These are phyloP conservation scores for Rutstroemia sp. DNA, from an alignment of 2,329 filamentous ascomycete genomes.

Conservation along the genomic window DNA sequence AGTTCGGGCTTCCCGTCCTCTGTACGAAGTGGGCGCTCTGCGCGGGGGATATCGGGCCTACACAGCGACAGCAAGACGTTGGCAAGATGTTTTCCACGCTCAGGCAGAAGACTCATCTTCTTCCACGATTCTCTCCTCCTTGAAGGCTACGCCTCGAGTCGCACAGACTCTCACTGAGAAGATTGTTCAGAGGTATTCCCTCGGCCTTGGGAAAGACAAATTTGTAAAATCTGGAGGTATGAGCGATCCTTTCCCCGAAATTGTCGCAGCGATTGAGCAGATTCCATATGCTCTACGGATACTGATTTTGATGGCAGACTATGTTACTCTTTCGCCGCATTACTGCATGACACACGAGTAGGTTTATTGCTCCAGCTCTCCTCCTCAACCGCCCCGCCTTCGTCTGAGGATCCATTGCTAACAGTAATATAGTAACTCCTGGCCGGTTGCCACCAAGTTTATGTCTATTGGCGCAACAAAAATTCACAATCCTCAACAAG, in stretches of 20 bases:
- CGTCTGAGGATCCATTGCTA: conserved; percentile 37
- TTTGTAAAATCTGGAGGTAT: conserved; percentile 56
- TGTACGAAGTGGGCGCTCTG: conserved; percentile 19
- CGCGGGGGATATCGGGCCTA: conserved; percentile 20
- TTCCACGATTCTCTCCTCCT: conserved; percentile 47
- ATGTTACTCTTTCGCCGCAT: conserved; percentile 66
- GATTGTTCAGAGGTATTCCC: conserved; percentile 76
- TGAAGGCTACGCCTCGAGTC: conserved; percentile 31
- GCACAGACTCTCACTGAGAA: conserved; percentile 86
- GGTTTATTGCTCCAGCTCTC: neutral
- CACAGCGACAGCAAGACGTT: conserved; percentile 26
- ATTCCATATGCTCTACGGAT: neutral
- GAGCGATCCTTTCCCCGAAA: neutral
- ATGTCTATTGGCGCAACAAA: conserved; percentile 73
- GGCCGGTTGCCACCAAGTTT: conserved; percentile 69
- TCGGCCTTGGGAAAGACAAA: conserved; percentile 71
- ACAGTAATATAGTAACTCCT: conserved; percentile 57
- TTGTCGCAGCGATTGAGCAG: neutral
- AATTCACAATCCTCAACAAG: conserved; percentile 62
- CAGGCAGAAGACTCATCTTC: conserved; percentile 48
- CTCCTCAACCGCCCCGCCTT: neutral
- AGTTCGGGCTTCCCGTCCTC: conserved; percentile 22
- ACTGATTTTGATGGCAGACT: conserved; percentile 44
- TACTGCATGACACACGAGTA: conserved; percentile 59
- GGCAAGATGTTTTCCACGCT: conserved; percentile 53